A percentile compares a stretch with the other conserved stretches of the same genome.
Conservation (phyloP, 345 rosid species). For the Hevea brasiliensis region DNA sequence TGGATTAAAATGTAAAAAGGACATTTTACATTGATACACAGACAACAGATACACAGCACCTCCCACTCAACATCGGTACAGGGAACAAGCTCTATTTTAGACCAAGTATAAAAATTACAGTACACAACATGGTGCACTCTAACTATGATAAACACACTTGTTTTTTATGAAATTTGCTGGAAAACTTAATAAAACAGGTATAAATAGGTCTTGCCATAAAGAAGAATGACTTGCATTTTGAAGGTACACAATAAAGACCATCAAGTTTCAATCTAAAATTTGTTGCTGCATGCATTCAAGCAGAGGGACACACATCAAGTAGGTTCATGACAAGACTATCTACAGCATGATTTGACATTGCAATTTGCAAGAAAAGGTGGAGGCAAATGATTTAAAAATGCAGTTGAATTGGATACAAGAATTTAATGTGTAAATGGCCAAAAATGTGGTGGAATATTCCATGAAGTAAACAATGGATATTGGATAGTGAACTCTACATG, state of each 20-base stretch:
- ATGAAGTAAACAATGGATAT: neutral
- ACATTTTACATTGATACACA: neutral
- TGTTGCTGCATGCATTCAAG: neutral
- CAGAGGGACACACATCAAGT: neutral
- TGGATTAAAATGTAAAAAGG: neutral
- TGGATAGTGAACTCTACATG: neutral
- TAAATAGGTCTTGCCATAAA: neutral
- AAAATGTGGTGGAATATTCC: neutral
- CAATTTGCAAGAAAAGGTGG: neutral
- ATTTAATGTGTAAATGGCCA: neutral
- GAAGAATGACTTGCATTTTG: neutral
- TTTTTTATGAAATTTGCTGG: no score
- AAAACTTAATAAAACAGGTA: neutral
- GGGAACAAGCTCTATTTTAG: no score
- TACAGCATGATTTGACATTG: neutral
- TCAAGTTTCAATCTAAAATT: neutral
- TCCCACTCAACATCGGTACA: neutral
- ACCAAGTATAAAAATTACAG: no score
- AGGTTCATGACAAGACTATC: neutral
- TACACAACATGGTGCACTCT: no score
- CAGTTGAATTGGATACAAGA: neutral
- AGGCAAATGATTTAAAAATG: neutral
- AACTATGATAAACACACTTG: no score
- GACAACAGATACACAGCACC: neutral
- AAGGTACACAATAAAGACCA: neutral